Percentiles rank a stretch among this genome's conserved stretches.
Conservation (phyloP, 495 filamentous ascomycete species). For the Hypoxylon intermedium region DNA sequence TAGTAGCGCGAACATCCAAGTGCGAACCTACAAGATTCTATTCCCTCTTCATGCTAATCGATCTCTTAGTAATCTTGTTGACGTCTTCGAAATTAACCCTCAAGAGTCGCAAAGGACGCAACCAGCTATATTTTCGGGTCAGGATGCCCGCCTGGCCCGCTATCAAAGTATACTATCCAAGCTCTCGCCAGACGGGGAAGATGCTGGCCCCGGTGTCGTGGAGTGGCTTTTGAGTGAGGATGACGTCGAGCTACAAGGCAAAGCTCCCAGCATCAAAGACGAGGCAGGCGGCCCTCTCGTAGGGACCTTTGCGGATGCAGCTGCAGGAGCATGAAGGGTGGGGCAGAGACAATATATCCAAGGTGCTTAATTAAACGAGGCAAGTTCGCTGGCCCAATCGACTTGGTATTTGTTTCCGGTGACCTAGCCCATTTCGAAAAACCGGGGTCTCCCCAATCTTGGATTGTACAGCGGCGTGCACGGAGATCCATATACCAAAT, state of each 20-base stretch:
- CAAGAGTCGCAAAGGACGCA: constrained; percentile 48
- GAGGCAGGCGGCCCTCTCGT: constrained; percentile 54
- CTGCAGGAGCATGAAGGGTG: no score
- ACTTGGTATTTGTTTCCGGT: no score
- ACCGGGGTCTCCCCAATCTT: no score
- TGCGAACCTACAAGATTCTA: constrained; percentile 44
- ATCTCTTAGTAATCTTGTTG: constrained; percentile 59
- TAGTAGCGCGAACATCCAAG: constrained; percentile 64
- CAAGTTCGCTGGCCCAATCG: no score
- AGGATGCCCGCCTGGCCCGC: constrained; percentile 54
- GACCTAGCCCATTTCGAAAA: no score
- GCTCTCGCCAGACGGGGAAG: constrained; percentile 51
- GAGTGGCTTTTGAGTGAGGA: constrained; percentile 57
- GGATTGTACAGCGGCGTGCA: constrained; percentile 27
- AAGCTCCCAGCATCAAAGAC: constrained; percentile 50
- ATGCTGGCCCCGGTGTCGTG: constrained; percentile 45
- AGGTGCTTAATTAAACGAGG: no score
- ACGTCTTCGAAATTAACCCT: constrained; percentile 65
- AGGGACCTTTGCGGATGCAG: constrained; percentile 60
- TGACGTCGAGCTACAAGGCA: constrained; percentile 53
- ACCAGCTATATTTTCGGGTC: constrained; percentile 46
- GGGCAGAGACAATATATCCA: no score
- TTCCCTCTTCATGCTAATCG: constrained; percentile 36
- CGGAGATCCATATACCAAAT: constrained; percentile 45
- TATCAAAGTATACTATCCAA: constrained; percentile 63